These are phyloP conservation scores for Hydnomerulius pinastri DNA, from an alignment of 768 basidiomycete genomes.

Conservation along the genomic window DNA sequence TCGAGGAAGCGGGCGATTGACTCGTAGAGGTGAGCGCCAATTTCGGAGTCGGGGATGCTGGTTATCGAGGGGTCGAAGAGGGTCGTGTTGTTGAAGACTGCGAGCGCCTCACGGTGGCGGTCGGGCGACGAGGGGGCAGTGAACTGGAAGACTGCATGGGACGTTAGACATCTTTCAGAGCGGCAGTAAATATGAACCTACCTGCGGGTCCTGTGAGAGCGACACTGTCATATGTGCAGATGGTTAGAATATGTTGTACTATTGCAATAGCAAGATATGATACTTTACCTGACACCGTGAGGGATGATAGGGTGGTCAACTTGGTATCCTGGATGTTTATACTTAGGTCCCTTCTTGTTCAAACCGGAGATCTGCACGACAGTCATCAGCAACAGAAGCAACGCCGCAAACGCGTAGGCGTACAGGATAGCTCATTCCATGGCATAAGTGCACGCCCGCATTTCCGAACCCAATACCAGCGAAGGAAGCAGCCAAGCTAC, in stretches of 20 bases:
- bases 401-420: slow-evolving; percentile 24
- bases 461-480: slow-evolving; percentile 96
- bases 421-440: slow-evolving; percentile 88
- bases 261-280: neutral
- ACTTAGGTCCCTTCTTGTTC: slow-evolving; percentile 93
- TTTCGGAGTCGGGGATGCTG: slow-evolving; percentile 74
- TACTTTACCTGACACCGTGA: slow-evolving; percentile 74
- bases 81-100: slow-evolving; percentile 73
- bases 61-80: slow-evolving; percentile 69
- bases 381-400: slow-evolving; percentile 1
- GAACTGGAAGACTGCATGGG: slow-evolving; percentile 78
- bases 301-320: slow-evolving; percentile 90
- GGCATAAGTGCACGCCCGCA: slow-evolving; percentile 89
- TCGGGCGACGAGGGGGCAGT: slow-evolving; percentile 92
- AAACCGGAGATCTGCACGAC: slow-evolving; percentile 76
- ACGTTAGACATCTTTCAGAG: slow-evolving; percentile 1
- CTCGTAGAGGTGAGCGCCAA: slow-evolving; percentile 80
- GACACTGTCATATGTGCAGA: slow-evolving; percentile 48
- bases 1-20: slow-evolving; percentile 89
- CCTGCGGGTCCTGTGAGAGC: slow-evolving; percentile 88
- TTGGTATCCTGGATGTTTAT: slow-evolving; percentile 87
- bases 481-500: slow-evolving; percentile 86
- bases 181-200: slow-evolving; percentile 28
- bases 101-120: slow-evolving; percentile 86
- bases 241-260: neutral